Evolutionary conservation across 805 yeast species (phyloP), one percentile per base, ranked within the genome.

Genomic region (Pichia sporocuriosa): DNA sequence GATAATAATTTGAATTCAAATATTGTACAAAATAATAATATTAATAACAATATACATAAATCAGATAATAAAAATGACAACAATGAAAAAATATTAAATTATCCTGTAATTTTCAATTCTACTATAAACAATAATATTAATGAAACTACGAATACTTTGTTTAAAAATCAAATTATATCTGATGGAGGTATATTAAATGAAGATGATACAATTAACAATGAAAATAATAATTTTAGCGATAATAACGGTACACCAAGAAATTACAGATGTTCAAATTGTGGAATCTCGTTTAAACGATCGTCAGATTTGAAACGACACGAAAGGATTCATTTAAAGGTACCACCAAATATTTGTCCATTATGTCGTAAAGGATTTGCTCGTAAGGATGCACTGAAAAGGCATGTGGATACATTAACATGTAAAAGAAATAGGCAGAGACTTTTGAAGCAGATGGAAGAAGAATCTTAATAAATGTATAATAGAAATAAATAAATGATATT

Each of bases 291-390:
- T 58, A 68, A 82, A 40, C 66, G 93, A 29, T 73, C 83, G 1
- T 72, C 81, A 3, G 90, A 82, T 59, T 67, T 82, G 50, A 79
- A 79, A 56, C 69, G 90, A 42, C 93, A 83, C 55, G 84, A 79
- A 52, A 78, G 83, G 54, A 85, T 81, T 32, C 94, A 84, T 61
- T 61, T 81, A 35, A 69, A 78, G 20, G 75, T 81, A 2, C 74
- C 85, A 8, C 89, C 90, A 1, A 81, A 84, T 54, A 76, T 82
- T 35, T 84, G 94, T 60, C 76, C 80, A 6, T 62, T 69, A 15
- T 84, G 94, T 64, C 86, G 85, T 28, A 84, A 84, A 55, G 89
- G 93, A 0, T 84, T 84, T 68, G 90, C 93, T 2, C 65, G 94
- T 36, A 82, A 81, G 53, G 94, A 84, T 61, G 93, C 93, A 0